phyloP scores from a whole-genome alignment of 768 basidiomycete genomes.

The Macrolepiota albuminosa region DNA sequence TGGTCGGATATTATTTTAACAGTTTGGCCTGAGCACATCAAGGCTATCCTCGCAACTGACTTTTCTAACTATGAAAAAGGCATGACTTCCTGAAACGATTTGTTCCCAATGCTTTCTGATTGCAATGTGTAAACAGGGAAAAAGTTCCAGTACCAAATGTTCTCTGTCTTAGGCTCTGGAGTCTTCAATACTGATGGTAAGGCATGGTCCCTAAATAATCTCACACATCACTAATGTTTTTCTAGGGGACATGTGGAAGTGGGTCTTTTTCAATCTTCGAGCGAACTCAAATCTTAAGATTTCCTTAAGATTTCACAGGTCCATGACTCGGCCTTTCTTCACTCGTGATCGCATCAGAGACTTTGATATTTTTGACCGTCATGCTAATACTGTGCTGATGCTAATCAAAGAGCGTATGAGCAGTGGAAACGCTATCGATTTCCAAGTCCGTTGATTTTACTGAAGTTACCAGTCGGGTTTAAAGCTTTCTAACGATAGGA shows the following conservation, averaged over 20 bases:
- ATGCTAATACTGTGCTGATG: conserved; percentile 38
- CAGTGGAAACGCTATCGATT: conserved; percentile 50
- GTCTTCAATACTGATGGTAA: conserved; percentile 67
- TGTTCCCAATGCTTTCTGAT: not conserved
- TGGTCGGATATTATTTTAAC: conserved; percentile 45
- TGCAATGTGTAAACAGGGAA: conserved; percentile 24
- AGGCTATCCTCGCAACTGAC: conserved; percentile 51
- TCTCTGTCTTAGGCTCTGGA: conserved; percentile 52
- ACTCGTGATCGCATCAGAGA: conserved; percentile 52
- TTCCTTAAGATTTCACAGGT: conserved; percentile 47
- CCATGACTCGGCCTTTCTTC: conserved; percentile 62
- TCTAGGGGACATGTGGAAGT: conserved; percentile 35
- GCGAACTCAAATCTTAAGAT: conserved; percentile 16
- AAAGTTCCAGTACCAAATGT: conserved; percentile 37
- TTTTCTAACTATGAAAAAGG: conserved; percentile 60
- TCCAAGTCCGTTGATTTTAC: conserved; percentile 36
- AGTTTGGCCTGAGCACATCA: conserved; percentile 48
- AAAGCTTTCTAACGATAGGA: conserved; percentile 30
- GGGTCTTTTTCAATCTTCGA: conserved; percentile 25
- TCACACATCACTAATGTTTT: not conserved
- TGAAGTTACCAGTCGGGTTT: not conserved
- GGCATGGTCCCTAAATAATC: conserved; percentile 1
- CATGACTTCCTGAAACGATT: conserved; percentile 7
- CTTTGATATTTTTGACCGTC: conserved; percentile 56
- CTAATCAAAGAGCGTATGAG: conserved; percentile 43